Evolutionary conservation across 108 stramenopile species (phyloP), one percentile per base, ranked within the genome.

Genomic region (Cyclostephanos invisitatus): DNA sequence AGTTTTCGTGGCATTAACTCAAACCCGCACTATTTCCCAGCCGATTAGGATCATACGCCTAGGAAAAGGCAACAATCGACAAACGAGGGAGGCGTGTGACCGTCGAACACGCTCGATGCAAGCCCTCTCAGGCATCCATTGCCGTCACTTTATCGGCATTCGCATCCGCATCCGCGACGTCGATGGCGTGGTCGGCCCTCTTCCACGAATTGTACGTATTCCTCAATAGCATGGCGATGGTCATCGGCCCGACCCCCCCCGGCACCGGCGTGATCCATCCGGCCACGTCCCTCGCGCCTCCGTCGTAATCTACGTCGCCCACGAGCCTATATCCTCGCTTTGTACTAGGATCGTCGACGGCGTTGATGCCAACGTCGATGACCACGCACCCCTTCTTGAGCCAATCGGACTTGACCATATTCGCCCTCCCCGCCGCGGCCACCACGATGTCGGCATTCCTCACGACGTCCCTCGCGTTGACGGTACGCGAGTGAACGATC

Each of bases 181-280:
- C 32, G 4, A 4, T 3, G 32, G 32, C 2, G 32, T 2, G 32
- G 4, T 32, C 32, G 32, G 40, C 24, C 81, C 81, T 82, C 69
- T 67, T 74, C 80, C 89, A 93, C 27, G 85, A 75, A 68, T 86
- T 89, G 57, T 96, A 82, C 7, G 98, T 99, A 74, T 99, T 99
- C 55, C 93, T 72, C 63, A 98, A 68, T 46, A 99, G 77, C 97
- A 98, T 98, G 48, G 99, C 98, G 82, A 99, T 98, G 0, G 97
- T 98, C 97, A 99, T 98, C 22, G 99, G 99, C n/a, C 99, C 99
- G 3, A 99, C 98, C 25, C 98, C 99, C 22, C 99, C 99, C 7
- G 99, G 99, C 29, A 99, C 99, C 2, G 98, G 99, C 14, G 98
- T 98, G 53, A 99, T 96, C 82, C 85, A 90, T 40, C 83, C 75